phyloP scores from a whole-genome alignment of 2,329 filamentous ascomycete species.

The Coniosporium tulheliwenetii region DNA sequence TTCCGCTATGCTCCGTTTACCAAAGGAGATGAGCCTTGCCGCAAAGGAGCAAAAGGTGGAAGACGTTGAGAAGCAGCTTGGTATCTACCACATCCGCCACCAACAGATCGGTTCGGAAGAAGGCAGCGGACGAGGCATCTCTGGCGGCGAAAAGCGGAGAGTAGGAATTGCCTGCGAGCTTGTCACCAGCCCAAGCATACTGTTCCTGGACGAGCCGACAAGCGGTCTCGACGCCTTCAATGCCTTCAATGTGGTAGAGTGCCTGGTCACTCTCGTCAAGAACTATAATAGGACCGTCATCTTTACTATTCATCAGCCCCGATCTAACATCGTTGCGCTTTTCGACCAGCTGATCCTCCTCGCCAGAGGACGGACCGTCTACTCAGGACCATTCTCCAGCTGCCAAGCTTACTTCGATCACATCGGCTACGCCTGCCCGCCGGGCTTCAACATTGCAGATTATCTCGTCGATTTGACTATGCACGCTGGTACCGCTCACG shows the following conservation, averaged over 20 bases:
- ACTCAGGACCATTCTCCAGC: constrained; percentile 75
- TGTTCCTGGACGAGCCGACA: constrained; percentile 94
- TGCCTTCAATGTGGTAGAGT: constrained; percentile 95
- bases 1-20: constrained; percentile 82
- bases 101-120: constrained; percentile 95
- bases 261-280: constrained; percentile 84
- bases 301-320: constrained; percentile 95
- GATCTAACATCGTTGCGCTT: constrained; percentile 94
- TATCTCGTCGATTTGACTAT: constrained; percentile 96
- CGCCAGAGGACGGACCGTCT: constrained; percentile 78
- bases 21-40: constrained; percentile 70
- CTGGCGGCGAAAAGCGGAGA: constrained; percentile 87
- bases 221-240: constrained; percentile 94
- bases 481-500: constrained; percentile 57
- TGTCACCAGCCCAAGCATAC: constrained; percentile 90
- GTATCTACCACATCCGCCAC: constrained; percentile 85
- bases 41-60: constrained; percentile 85
- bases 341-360: constrained; percentile 90
- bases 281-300: constrained; percentile 94
- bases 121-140: constrained; percentile 84
- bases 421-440: constrained; percentile 82
- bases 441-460: constrained; percentile 97
- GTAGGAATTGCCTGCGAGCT: constrained; percentile 96
- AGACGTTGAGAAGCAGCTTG: constrained; percentile 90
- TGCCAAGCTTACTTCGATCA: constrained; percentile 89